Conservation (phyloP, 352 stramenopile species). For the Pythium coloratum region DNA sequence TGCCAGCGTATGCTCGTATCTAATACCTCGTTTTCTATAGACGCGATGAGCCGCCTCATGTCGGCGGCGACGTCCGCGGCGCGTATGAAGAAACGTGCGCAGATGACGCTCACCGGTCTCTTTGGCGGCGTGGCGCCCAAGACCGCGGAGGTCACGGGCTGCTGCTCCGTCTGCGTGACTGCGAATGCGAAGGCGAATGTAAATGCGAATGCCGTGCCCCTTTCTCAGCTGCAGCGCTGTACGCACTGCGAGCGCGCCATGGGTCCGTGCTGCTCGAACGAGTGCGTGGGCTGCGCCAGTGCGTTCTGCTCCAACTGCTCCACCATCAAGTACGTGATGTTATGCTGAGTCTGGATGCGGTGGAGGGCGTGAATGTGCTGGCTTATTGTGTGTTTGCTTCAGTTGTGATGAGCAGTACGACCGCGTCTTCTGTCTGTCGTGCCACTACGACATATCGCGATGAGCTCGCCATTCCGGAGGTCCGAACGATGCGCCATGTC, state of each 20-base stretch:
- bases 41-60: slow-evolving; percentile 79
- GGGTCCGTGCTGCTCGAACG: slow-evolving; percentile 55
- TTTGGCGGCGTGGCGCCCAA: slow-evolving; percentile 30
- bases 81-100: slow-evolving; percentile 66
- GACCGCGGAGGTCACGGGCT: slow-evolving; percentile 4
- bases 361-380: neutral
- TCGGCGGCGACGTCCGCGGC: slow-evolving; percentile 63
- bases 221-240: slow-evolving; percentile 37
- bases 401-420: slow-evolving; percentile 79
- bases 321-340: slow-evolving; percentile 66
- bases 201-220: slow-evolving; percentile 14
- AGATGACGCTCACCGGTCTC: slow-evolving; percentile 35
- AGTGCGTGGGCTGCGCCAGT: slow-evolving; percentile 54
- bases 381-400: neutral
- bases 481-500: neutral
- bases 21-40: slow-evolving; percentile 28
- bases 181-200: slow-evolving; percentile 15
- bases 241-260: slow-evolving; percentile 65
- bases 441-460: slow-evolving; percentile 46
- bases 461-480: slow-evolving; percentile 5
- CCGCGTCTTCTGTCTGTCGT: slow-evolving; percentile 76
- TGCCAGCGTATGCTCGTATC: neutral
- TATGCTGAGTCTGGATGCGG: too few species aligned
- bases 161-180: slow-evolving; percentile 44
- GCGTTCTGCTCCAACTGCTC: slow-evolving; percentile 81